These are phyloP conservation scores for Chlamydomonas reinhardtii DNA, from an alignment of 163 green algal genomes.

Conservation along the genomic window DNA sequence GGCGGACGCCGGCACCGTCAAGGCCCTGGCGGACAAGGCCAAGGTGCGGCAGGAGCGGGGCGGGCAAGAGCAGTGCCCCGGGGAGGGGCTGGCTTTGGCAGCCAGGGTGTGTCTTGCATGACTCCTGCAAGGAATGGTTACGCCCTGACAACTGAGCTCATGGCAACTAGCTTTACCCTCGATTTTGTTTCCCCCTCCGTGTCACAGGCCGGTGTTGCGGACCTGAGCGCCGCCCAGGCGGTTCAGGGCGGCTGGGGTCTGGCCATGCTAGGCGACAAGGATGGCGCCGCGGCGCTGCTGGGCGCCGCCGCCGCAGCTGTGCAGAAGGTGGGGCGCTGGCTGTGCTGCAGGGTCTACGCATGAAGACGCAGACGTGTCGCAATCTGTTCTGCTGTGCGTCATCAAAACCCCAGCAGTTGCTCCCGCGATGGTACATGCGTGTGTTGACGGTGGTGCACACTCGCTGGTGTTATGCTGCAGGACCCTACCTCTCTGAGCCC, in stretches of 20 bases:
- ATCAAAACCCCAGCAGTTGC: too few species aligned
- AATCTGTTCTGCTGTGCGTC: too few species aligned
- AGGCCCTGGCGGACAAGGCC: slow-evolving; percentile 63
- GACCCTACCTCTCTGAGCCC: slow-evolving; percentile 35
- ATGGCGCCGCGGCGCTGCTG: slow-evolving; percentile 55
- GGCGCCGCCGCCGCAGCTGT: slow-evolving; percentile 44
- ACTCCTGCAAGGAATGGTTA: too few species aligned
- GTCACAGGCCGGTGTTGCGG: slow-evolving; percentile 47
- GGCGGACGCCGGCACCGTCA: slow-evolving; percentile 18
- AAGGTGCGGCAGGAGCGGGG: slow-evolving; percentile 15
- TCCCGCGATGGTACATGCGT: too few species aligned
- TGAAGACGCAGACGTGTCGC: too few species aligned
- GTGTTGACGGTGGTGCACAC: too few species aligned
- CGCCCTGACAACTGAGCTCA: too few species aligned
- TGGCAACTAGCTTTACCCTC: too few species aligned
- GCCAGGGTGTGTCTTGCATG: too few species aligned
- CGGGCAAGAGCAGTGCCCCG: not conserved
- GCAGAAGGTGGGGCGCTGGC: slow-evolving; percentile 31
- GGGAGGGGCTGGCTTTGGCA: too few species aligned
- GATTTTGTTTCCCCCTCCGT: too few species aligned
- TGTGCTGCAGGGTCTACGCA: too few species aligned
- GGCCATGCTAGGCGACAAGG: slow-evolving; percentile 56
- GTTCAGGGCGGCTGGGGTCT: slow-evolving; percentile 69
- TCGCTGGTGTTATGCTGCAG: not conserved
- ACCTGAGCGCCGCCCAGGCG: slow-evolving; percentile 60